A percentile compares a stretch with the other conserved stretches of the same genome.
Evolutionary conservation across 768 basidiomycete genomes (phyloP).

Genomic region (Auriscalpium microsporum): DNA sequence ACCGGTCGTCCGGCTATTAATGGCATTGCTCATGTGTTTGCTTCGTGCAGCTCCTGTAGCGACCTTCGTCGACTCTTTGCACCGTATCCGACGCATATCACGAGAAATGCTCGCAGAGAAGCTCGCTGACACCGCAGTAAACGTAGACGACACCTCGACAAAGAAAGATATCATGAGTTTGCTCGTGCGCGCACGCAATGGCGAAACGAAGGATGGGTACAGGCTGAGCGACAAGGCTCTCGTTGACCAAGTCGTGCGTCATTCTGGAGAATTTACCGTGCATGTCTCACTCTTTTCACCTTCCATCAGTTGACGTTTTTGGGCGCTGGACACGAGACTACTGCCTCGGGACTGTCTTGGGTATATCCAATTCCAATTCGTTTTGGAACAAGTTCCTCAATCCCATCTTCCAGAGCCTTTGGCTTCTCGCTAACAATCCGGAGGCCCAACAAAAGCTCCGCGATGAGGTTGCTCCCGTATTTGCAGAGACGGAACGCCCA

Average conservation of each 20-base stretch:
- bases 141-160: conserved; percentile 19
- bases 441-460: conserved; percentile 27
- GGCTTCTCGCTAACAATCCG: conserved; percentile 22
- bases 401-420: conserved; percentile 11
- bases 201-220: conserved; percentile 5
- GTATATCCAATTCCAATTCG: conserved; percentile 10
- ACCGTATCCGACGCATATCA: conserved; percentile 32
- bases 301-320: conserved; percentile 14
- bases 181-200: conserved; percentile 12
- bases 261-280: not conserved
- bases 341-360: conserved; percentile 21
- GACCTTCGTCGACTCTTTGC: conserved; percentile 35
- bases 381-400: not conserved
- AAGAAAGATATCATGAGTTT: conserved; percentile 15
- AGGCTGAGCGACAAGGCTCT: conserved; percentile 11
- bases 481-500: conserved; percentile 7
- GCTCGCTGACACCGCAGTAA: conserved; percentile 23
- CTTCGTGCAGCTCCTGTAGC: conserved; percentile 19
- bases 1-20: not conserved
- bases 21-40: not conserved
- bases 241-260: conserved; percentile 14
- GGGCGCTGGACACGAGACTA: conserved; percentile 17
- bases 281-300: conserved; percentile 1
- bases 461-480: conserved; percentile 22
- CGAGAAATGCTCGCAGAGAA: conserved; percentile 49